These are phyloP conservation scores for Penicillium palitans DNA, from an alignment of 2,329 filamentous ascomycete species.

Conservation along the genomic window DNA sequence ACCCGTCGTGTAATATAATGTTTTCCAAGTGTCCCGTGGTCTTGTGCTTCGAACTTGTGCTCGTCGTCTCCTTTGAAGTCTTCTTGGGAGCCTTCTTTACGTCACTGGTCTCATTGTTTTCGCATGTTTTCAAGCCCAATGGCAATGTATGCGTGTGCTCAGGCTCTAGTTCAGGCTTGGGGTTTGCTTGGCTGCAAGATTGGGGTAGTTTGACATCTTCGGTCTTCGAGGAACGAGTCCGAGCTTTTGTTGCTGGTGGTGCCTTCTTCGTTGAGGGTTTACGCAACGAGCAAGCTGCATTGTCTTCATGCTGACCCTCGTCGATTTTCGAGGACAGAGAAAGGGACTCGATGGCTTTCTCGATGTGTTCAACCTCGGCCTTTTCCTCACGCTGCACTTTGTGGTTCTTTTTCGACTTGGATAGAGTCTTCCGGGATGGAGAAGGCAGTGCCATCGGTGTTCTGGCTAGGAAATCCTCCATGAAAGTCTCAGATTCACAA, in stretches of 20 bases:
- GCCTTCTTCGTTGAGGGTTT: neutral
- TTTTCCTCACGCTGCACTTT: neutral
- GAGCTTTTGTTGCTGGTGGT: neutral
- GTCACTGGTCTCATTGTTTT: neutral
- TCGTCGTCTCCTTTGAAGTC: neutral
- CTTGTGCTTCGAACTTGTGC: neutral
- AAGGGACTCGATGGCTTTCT: slow-evolving; percentile 23
- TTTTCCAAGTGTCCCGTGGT: slow-evolving; percentile 21
- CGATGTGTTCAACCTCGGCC: slow-evolving; percentile 18
- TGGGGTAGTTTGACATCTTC: neutral
- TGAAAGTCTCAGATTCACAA: neutral
- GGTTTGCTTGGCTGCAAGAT: neutral
- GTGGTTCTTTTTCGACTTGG: neutral
- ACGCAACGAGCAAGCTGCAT: neutral
- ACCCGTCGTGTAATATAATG: slow-evolving; percentile 24
- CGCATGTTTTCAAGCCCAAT: neutral
- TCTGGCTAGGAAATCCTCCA: neutral
- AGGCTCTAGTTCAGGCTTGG: neutral
- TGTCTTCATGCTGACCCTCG: neutral
- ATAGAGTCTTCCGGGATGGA: neutral
- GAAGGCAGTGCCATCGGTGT: neutral
- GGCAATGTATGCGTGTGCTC: neutral
- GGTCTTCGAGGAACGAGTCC: neutral
- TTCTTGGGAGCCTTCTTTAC: neutral
- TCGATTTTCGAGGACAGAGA: slow-evolving; percentile 15